phyloP scores from a whole-genome alignment of 306 rosid species.

The Sindora glabra region DNA sequence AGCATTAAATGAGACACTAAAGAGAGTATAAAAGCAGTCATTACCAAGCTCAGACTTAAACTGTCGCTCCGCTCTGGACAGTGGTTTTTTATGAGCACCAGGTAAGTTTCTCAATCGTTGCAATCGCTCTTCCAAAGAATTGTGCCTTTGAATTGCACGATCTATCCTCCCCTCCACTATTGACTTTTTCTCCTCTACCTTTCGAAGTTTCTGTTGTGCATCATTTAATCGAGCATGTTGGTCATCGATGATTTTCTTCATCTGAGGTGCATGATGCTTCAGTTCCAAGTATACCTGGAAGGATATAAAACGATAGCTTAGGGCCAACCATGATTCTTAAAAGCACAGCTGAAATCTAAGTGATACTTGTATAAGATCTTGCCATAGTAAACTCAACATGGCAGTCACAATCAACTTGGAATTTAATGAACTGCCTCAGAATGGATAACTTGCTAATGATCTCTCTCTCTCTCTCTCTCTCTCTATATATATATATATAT shows the following conservation, averaged over 20 bases:
- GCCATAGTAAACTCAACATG: background rate
- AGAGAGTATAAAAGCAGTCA: slow-evolving; percentile 11
- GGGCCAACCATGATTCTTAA: slow-evolving; percentile 6
- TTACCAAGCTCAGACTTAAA: slow-evolving; percentile 90
- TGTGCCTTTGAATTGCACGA: slow-evolving; percentile 46
- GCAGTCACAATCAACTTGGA: background rate
- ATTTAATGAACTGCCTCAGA: background rate
- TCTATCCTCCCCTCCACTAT: slow-evolving; percentile 47
- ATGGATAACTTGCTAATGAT: background rate
- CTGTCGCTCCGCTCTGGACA: slow-evolving; percentile 78
- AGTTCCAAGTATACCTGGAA: slow-evolving; percentile 75
- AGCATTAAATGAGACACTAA: background rate
- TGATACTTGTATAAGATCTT: background rate
- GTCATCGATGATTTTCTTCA: slow-evolving; percentile 67
- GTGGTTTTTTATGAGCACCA: slow-evolving; percentile 68
- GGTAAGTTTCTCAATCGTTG: slow-evolving; percentile 60
- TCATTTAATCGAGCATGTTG: slow-evolving; percentile 59
- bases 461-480: too few species aligned
- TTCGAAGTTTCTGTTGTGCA: slow-evolving; percentile 48
- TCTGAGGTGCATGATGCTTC: slow-evolving; percentile 77
- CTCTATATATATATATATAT: too few species aligned
- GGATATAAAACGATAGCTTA: background rate
- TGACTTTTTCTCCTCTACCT: slow-evolving; percentile 52
- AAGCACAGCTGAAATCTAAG: background rate
- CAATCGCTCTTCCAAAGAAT: slow-evolving; percentile 63